Evolutionary conservation across 805 yeast species (phyloP), one percentile per base, ranked within the genome.

Genomic region (Candida maesae): DNA sequence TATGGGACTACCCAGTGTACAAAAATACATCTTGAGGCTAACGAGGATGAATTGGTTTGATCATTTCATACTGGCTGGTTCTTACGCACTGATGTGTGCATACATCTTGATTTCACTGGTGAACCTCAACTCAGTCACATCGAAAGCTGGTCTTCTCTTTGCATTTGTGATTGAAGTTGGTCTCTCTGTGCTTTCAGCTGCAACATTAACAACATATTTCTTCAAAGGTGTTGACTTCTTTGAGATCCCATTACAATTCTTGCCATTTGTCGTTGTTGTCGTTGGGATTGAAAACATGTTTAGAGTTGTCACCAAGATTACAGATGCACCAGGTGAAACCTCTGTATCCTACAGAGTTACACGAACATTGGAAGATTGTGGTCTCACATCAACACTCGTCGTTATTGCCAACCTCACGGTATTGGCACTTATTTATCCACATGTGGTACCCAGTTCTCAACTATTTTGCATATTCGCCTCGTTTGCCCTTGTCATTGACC

Each of bases 401-500:
- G 61, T 66, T 3, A 33, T 60, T 1, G 46, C 54, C 11, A 67
- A 56, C 45, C 38, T 59, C 21, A 14, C 51, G 1, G 37, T 62
- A 3, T 49, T 64, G 15, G 39, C 55, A 3, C n/a, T 64, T 2
- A 42, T 61, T 2, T 45, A 53, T 28, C 61, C 66, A 3, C 52
- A 59, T 41, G 58, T 66, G 8, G 50, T 59, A 19, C 58, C 61
- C 3, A 55, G 57, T 36, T 63, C 70, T 6, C 57, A 60, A 36
- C 66, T 69, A 38, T 67, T 68, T 33, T 71, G 78, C 39, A 47
- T 70, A 10, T 78, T 77, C 51, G 60, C 75, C 1, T 50, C 70
- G 1, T 38, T 73, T 21, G 71, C 81, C 0, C 50, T 84, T n/a
- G 21, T 76, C 2, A 59, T 81, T 29, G 86, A 83, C 47, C 83